Percentiles rank a stretch among this genome's conserved stretches.
Evolutionary conservation across 1,139 yeast genomes (phyloP).

Genomic region (Saccharomyces uvarum): DNA sequence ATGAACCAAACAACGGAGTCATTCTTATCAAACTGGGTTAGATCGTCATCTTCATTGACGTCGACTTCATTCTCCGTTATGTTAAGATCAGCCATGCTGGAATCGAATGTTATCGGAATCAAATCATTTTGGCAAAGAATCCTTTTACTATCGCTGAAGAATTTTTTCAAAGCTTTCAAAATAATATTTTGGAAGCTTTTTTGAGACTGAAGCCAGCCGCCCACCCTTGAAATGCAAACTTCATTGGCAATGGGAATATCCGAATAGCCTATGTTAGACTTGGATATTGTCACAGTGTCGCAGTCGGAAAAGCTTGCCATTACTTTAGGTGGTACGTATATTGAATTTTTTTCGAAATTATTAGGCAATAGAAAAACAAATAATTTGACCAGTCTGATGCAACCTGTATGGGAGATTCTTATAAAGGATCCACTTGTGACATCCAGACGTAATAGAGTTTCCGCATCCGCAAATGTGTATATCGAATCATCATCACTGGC

Average conservation of each 20-base stretch:
- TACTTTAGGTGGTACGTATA: conserved; percentile 25
- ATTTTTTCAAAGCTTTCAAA: conserved; percentile 51
- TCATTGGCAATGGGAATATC: conserved; percentile 29
- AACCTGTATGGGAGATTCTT: conserved; percentile 6
- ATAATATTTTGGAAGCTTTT: conserved; percentile 67
- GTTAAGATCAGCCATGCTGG: conserved; percentile 35
- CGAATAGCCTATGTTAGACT: conserved; percentile 35
- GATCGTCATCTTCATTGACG: neutral
- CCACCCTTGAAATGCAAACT: conserved; percentile 26
- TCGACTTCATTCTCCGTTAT: conserved; percentile 7
- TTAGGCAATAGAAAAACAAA: conserved; percentile 24
- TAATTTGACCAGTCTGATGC: conserved; percentile 14
- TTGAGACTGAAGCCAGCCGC: conserved; percentile 43
- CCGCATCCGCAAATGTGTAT: conserved; percentile 21
- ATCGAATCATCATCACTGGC: conserved; percentile 21
- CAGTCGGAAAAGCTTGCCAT: conserved; percentile 15
- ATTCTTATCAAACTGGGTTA: conserved; percentile 44
- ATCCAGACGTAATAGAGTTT: conserved; percentile 15
- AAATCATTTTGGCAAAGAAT: conserved; percentile 56
- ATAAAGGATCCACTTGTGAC: conserved; percentile 23
- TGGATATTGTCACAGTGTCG: conserved; percentile 17
- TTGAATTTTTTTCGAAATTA: conserved; percentile 7
- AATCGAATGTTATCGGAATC: conserved; percentile 72
- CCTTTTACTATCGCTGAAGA: conserved; percentile 53
- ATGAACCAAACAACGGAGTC: conserved; percentile 85